Base-by-base conservation (phyloP, 768 basidiomycete species). In the Lactifluus pinguis region DNA sequence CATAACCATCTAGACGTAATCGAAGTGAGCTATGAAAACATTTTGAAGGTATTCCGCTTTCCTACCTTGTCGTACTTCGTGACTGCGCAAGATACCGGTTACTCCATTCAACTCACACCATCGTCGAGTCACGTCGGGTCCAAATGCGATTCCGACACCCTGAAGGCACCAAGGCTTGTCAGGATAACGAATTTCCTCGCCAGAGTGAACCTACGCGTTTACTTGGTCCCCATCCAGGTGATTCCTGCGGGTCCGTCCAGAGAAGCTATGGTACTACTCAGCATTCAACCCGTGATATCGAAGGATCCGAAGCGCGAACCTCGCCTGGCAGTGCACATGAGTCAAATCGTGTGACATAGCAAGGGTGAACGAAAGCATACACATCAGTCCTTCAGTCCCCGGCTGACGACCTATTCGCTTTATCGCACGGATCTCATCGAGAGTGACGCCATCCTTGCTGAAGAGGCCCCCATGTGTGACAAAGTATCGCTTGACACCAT, bases 401-500 rank as follows among this genome's bases (percentile, higher is more conserved):
- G 97, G 97, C 71, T 99, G 95, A 59, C 82, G 78, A 34, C 92
- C 92, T 63, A 93, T 81, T 45, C 97, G 84, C 53, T 87, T 82
- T 59, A 98, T 86, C 72, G 90, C 89, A 29, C 87, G 83, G 65
- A 98, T 85, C 54, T 98, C 95, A 17, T 95, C 93, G 38, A 98
- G 77, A 4, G 92, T 95, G n/a, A 98, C 89, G 45, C 83, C 87
- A 68, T 98, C 97, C 69, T 88, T 89, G 73, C 92, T 94, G 76
- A 98, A 98, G 17, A 98, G 78, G 15, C 97, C 97, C 11, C 97
- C 95, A 69, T 99, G 97, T 6, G 95, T 92, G 64, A 98, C 84
- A 66, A 97, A 95, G 75, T 88, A 97, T 32, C 95, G 85, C 71
- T 92, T 94, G 55, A 77, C 72, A 9, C 93, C 94, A 57, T 90